A percentile compares a stretch with the other conserved stretches of the same genome.
Conservation (phyloP, 1,284 basidiomycete genomes). For the Apiotrichum siamense region DNA sequence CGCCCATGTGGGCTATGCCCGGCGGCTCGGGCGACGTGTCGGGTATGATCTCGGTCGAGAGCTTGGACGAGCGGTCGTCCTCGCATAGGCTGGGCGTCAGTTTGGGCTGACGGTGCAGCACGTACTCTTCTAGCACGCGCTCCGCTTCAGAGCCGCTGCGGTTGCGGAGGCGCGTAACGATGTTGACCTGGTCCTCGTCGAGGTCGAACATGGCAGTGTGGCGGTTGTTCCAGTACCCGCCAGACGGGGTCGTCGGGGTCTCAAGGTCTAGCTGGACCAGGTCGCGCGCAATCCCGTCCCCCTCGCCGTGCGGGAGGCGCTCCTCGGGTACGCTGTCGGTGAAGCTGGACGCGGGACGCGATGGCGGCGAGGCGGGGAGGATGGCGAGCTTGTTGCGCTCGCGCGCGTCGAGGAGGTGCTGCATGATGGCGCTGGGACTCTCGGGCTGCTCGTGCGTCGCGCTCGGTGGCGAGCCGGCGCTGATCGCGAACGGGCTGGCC, state of each 20-base stretch:
- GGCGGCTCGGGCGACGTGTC: neutral
- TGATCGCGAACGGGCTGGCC: neutral
- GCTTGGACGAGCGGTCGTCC: neutral
- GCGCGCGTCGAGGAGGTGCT: constrained; percentile 15
- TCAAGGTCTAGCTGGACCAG: neutral
- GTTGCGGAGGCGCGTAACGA: constrained; percentile 3
- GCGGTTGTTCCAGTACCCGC: constrained; percentile 25
- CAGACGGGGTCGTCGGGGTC: neutral
- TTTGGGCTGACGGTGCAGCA: neutral
- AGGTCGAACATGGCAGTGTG: constrained; percentile 20
- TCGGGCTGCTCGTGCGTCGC: constrained; percentile 18
- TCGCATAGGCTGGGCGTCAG: neutral
- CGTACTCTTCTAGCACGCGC: neutral
- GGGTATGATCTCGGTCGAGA: neutral
- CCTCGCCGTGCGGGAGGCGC: neutral
- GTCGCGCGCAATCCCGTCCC: no score
- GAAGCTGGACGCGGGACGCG: neutral
- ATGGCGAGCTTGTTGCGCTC: constrained; percentile 12
- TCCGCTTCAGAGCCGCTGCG: neutral
- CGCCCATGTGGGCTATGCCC: no score
- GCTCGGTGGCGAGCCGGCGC: constrained; percentile 11
- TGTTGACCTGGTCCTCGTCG: constrained; percentile 17
- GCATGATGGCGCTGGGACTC: constrained; percentile 14
- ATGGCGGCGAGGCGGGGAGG: constrained; percentile 9
- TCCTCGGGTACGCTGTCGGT: neutral